These are phyloP conservation scores for Chlamydomonas asymmetrica DNA, from an alignment of 139 green algal species.

Conservation along the genomic window DNA sequence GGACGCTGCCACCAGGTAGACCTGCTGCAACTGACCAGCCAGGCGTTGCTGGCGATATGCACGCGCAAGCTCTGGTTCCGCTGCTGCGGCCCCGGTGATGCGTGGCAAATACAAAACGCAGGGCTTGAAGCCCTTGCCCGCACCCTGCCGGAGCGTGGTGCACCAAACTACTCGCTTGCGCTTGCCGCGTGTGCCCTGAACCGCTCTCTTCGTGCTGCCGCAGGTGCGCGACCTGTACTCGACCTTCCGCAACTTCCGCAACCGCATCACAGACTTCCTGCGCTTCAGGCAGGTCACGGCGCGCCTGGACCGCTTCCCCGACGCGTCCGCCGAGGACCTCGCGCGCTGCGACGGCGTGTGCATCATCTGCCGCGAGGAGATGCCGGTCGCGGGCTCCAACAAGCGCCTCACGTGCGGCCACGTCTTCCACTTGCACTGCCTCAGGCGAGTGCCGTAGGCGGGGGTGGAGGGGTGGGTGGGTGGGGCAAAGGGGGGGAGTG, in stretches of 20 bases:
- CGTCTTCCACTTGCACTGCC: constrained; percentile 95
- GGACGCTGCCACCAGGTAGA: too few species aligned
- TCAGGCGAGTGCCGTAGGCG: constrained; percentile 59
- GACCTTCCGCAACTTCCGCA: constrained; percentile 94
- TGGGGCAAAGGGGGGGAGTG: not conserved
- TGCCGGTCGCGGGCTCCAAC: constrained; percentile 44
- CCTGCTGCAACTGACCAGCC: too few species aligned
- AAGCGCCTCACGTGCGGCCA: constrained; percentile 95
- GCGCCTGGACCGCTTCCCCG: constrained; percentile 92
- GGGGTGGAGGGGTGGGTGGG: not conserved
- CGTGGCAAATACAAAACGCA: too few species aligned
- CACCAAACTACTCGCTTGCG: too few species aligned
- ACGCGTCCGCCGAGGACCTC: constrained; percentile 89
- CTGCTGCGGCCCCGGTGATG: too few species aligned
- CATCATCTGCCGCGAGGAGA: constrained; percentile 91
- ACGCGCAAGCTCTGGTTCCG: too few species aligned
- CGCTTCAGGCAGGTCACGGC: constrained; percentile 89
- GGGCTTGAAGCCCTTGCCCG: too few species aligned
- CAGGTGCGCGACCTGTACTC: constrained; percentile 92
- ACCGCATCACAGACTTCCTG: constrained; percentile 91
- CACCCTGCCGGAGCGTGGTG: too few species aligned
- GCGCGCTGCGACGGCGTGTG: constrained; percentile 83
- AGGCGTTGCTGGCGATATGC: too few species aligned
- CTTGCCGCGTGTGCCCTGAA: too few species aligned
- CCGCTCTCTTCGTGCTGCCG: too few species aligned